Base-by-base conservation (phyloP, 495 filamentous ascomycete species). In the Durotheca rogersii region DNA sequence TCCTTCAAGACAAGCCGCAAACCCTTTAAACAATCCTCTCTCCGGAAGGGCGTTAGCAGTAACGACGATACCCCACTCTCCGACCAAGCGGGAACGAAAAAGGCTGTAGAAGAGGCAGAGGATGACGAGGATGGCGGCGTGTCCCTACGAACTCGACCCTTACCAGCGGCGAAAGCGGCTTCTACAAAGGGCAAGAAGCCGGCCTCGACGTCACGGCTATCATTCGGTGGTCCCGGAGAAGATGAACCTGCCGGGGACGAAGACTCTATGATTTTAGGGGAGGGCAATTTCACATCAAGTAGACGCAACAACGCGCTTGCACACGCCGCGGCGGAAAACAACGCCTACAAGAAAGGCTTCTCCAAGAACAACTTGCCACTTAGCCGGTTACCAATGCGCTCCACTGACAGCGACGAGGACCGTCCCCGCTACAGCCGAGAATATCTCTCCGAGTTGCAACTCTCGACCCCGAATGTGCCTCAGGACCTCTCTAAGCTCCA, bases 381-480 rank as follows among this genome's bases (percentile, higher is more conserved):
- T 63, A 64, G 5, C 60, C 73, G 40, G 69, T 74, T 85, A 1
- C 79, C 82, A 3, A 67, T 82, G 29, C 78, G 84, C 16, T 74
- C 81, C 4, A 72, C 72, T 7, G 73, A 76, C 18, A 80, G 82
- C 29, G 82, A 87, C 27, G 87, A 92, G 34, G 67, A 72, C 34
- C 73, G 84, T 35, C 92, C 90, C 2, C 87, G 76, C 48, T 98
- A 98, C 68, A 93, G 78, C 66, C 84, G 85, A 49, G 90, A 93
- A 50, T 87, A 92, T 54, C 73, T 98, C 35, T 85, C 87, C 38
- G 88, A 95, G 65, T 77, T 98, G 6, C 85, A 86, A 44, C 82
- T 79, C 40, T 87, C 86, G 6, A 96, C 93, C 0, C 89, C 89
- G 1, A 83, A 83, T 23, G 87, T 86, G 0, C 87, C 89, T 1